These are phyloP conservation scores for Tephrocybe sp. DNA, from an alignment of 768 basidiomycete genomes.

Conservation along the genomic window DNA sequence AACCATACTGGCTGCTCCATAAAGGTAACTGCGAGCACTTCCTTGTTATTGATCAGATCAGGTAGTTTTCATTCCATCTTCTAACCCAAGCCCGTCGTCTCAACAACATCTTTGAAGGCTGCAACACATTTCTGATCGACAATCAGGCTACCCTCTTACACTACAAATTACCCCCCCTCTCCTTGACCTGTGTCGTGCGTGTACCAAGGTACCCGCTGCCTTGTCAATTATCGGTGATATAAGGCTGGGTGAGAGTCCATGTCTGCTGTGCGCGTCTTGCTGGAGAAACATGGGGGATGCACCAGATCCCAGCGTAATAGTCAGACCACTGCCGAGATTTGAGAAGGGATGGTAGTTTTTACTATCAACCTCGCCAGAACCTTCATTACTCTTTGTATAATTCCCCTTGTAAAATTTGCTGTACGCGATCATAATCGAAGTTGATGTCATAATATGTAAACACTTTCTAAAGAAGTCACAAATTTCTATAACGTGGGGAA, in stretches of 20 bases:
- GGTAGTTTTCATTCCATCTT: constrained; percentile 37
- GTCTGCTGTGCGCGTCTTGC: constrained; percentile 69
- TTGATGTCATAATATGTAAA: too few relatives aligned
- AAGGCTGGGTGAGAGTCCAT: constrained; percentile 77
- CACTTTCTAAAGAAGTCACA: too few relatives aligned
- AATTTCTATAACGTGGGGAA: too few relatives aligned
- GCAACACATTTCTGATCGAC: constrained; percentile 55
- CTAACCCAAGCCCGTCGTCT: neutral
- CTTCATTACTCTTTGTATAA: too few relatives aligned
- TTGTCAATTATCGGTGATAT: constrained; percentile 70
- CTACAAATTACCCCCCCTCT: constrained; percentile 62
- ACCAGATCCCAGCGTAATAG: constrained; percentile 42
- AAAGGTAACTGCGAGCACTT: constrained; percentile 84
- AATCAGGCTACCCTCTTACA: constrained; percentile 64
- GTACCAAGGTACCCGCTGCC: constrained; percentile 68
- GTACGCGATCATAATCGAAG: neutral
- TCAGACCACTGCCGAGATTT: constrained; percentile 53
- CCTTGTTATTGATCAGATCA: constrained; percentile 68
- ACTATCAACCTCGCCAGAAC: too few relatives aligned
- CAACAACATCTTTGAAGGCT: constrained; percentile 38
- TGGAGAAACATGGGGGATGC: constrained; percentile 71
- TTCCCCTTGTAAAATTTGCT: neutral
- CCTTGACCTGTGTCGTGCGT: constrained; percentile 66
- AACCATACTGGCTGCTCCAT: constrained; percentile 84
- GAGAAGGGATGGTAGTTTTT: constrained; percentile 13